Evolutionary conservation across 2,329 filamentous ascomycete genomes (phyloP), one percentile per base, ranked within the genome.

Genomic region (Microsporum canis): DNA sequence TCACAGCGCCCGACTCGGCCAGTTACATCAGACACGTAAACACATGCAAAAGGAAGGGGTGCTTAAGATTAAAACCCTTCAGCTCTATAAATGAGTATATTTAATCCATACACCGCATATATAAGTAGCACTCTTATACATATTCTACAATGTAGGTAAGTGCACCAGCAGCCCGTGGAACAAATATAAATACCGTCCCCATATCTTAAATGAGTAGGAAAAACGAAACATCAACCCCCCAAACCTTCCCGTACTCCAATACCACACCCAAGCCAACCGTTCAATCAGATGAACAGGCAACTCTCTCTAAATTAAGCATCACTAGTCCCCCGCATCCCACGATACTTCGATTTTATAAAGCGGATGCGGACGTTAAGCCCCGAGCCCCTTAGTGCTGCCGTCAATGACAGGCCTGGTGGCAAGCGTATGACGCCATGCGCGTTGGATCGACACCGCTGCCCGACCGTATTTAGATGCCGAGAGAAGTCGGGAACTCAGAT

Each of bases 401-500:
- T 53, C 27, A 23, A 53, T 53, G 49, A 23, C 27, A 33, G 49
- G 31, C 8, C 49, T 53, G 49, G 49, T 53, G 49, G 38, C 38
- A 60, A 60, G 59, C 59, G 14, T 33, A 43, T 56, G 65, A 60
- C 82, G 78, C 73, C 78, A 85, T 5, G 75, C 74, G 14, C 73
- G 72, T 67, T 86, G 83, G 14, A 86, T 76, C 0, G 73, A 73
- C 1, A 73, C 68, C 0, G 82, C 82, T 1, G 83, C 83, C 49
- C 78, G 77, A 61, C 77, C 73, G 10, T 71, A 72, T 61, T 75
- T 75, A 1, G 78, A 77, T 4, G 82, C 75, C 0, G 79, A 77
- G 2, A 86, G 73, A 0, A 86, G 72, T 45, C 83, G 77, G 3
- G 81, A 83, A 47, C 82, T 82, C 4, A 86, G 77, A 68, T 85